phyloP scores from a whole-genome alignment of 2,329 filamentous ascomycete species.

The Aspergillus calidoustus region DNA sequence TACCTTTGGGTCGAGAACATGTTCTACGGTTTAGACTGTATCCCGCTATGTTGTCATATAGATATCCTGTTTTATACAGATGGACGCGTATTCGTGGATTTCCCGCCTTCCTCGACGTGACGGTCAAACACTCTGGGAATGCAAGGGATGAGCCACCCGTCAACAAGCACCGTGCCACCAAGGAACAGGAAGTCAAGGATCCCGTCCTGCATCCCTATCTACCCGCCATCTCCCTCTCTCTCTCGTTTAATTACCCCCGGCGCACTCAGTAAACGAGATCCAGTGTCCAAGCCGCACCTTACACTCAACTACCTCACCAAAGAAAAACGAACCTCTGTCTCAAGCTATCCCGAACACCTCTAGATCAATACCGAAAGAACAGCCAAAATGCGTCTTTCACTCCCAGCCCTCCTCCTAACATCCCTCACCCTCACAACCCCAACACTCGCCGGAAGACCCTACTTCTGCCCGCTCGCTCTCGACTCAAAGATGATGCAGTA shows the following conservation, averaged over 20 bases:
- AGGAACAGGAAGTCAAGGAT: not conserved
- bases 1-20: not conserved
- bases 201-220: not conserved
- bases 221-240: not conserved
- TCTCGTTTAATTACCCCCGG: not conserved
- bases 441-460: constrained; percentile 18
- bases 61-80: not conserved
- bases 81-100: not conserved
- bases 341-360: not conserved
- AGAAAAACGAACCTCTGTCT: not conserved
- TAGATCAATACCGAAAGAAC: not conserved
- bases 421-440: constrained; percentile 23
- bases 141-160: constrained; percentile 3
- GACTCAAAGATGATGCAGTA: constrained; percentile 34
- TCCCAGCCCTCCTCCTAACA: constrained; percentile 22
- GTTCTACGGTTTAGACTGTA: not conserved
- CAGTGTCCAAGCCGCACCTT: not conserved
- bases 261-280: not conserved
- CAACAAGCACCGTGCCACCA: not conserved
- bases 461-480: constrained; percentile 31
- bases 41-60: not conserved
- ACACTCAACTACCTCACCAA: not conserved
- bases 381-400: constrained; percentile 23
- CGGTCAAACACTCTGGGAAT: constrained; percentile 1
- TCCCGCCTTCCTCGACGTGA: not conserved